Base-by-base conservation (phyloP, 2,329 filamentous ascomycete genomes). In the Aureobasidium sp. region DNA sequence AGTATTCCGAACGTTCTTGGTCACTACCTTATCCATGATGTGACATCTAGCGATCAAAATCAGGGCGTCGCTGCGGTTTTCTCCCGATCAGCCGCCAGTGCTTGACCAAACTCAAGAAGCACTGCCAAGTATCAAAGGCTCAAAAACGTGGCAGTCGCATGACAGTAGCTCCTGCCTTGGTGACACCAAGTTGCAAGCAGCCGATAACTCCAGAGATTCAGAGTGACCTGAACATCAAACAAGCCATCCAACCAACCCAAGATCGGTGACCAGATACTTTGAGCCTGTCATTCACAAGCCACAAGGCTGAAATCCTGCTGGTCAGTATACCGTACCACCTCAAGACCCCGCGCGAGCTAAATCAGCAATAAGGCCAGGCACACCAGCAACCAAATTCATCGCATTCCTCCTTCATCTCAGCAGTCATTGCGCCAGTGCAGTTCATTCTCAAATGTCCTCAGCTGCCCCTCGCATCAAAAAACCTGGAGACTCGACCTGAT, bases 331-430 rank as follows among this genome's bases (percentile, higher is more conserved):
- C 30, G 54, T 58, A 58, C 54, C 54, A 58, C 54, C n/a, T 29
- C 39, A 45, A 58, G 16, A 48, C 54, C 54, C 54, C 54, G 54
- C 54, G 42, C 54, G 14, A 37, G 54, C 54, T 58, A 25, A 58
- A 14, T 3, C 41, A 48, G 25, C 13, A 30, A 48, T 10, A 37
- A 59, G 54, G 34, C 3, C 54, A 48, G 54, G 30, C 42, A 44
- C 32, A 59, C 36, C 54, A 48, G 37, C 42, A 59, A 29, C 39
- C 37, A 29, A 30, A 27, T 4, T 14, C 37, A 55, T 55, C 21
- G 32, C 53, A 44, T 57, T 47, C 21, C 27, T 41, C 45, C 51
- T n/a, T 41, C 30, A 45, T 27, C 30, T 29, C 41, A 36, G 9
- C 36, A 32, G 29, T 16, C 29, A 30, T 47, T 13, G 21, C 49